A percentile compares a stretch with the other conserved stretches of the same genome.
Conservation (phyloP, 2,329 filamentous ascomycete species). For the Alternaria ventricosa region DNA sequence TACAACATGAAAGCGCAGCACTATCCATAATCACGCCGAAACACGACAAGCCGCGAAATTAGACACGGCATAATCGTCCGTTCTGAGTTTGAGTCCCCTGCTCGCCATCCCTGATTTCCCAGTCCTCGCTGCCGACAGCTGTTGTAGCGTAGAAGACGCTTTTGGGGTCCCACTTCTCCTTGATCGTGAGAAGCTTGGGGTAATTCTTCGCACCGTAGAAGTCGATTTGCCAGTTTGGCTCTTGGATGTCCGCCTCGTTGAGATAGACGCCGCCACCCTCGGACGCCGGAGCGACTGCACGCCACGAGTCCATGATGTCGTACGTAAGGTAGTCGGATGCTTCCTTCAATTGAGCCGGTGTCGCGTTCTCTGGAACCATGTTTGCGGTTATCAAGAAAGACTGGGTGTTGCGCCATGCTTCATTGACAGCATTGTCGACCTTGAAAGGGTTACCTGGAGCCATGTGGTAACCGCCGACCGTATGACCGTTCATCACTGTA, state of each 20-base stretch:
- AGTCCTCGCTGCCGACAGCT: slow-evolving; percentile 33
- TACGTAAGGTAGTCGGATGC: slow-evolving; percentile 20
- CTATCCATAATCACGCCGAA: background rate
- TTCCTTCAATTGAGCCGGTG: slow-evolving; percentile 12
- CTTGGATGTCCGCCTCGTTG: slow-evolving; percentile 36
- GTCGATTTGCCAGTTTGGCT: slow-evolving; percentile 34
- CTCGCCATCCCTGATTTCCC: slow-evolving; percentile 30
- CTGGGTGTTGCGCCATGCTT: slow-evolving; percentile 31
- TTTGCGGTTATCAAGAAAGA: slow-evolving; percentile 32
- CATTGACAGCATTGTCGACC: slow-evolving; percentile 34
- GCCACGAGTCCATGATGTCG: slow-evolving; percentile 24
- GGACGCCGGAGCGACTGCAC: slow-evolving; percentile 24
- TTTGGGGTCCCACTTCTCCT: slow-evolving; percentile 35
- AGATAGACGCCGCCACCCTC: slow-evolving; percentile 33
- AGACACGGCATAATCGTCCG: slow-evolving; percentile 31
- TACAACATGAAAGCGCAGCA: background rate
- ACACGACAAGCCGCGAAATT: slow-evolving; percentile 4
- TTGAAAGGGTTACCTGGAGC: slow-evolving; percentile 22
- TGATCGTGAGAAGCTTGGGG: slow-evolving; percentile 28
- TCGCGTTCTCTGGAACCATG: slow-evolving; percentile 20
- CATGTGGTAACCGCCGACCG: slow-evolving; percentile 29
- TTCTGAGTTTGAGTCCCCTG: slow-evolving; percentile 30
- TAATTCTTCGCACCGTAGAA: slow-evolving; percentile 41
- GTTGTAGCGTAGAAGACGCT: slow-evolving; percentile 34
- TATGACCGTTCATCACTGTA: slow-evolving; percentile 23